Percentiles rank a stretch among this genome's conserved stretches.
Evolutionary conservation across 306 rosid genomes (phyloP).

Genomic region (Urtica urens): DNA sequence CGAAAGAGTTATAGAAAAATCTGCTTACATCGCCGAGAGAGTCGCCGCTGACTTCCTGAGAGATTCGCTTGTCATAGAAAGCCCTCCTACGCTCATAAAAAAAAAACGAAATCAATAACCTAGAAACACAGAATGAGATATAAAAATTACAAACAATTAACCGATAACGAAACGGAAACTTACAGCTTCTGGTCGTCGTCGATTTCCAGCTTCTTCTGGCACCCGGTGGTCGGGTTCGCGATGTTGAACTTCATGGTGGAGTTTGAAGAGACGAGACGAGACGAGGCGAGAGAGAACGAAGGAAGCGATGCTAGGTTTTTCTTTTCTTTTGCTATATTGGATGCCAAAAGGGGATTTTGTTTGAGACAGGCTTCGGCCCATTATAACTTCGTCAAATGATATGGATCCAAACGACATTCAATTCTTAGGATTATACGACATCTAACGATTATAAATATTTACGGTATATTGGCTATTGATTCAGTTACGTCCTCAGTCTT

Average conservation of each 20-base stretch:
- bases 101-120: background rate
- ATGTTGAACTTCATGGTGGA: constrained; percentile 36
- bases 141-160: background rate
- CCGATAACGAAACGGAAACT: constrained; percentile 1
- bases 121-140: background rate
- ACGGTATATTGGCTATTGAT: too few relatives aligned
- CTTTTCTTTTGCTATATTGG: too few relatives aligned
- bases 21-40: constrained; percentile 41
- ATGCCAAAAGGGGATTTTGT: too few relatives aligned
- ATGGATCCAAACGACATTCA: too few relatives aligned
- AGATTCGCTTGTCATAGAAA: constrained; percentile 49
- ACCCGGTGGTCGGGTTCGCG: constrained; percentile 54
- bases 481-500: too few relatives aligned
- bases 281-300: too few relatives aligned
- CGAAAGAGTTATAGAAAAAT: background rate
- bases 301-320: too few relatives aligned
- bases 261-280: background rate
- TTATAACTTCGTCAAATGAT: too few relatives aligned
- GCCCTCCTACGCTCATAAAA: constrained; percentile 27
- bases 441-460: too few relatives aligned
- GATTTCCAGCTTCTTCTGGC: constrained; percentile 58
- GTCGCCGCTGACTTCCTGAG: constrained; percentile 55
- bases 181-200: constrained; percentile 60
- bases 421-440: too few relatives aligned
- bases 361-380: too few relatives aligned